phyloP scores from a whole-genome alignment of 495 filamentous ascomycete species.

The Penicillium taxi region DNA sequence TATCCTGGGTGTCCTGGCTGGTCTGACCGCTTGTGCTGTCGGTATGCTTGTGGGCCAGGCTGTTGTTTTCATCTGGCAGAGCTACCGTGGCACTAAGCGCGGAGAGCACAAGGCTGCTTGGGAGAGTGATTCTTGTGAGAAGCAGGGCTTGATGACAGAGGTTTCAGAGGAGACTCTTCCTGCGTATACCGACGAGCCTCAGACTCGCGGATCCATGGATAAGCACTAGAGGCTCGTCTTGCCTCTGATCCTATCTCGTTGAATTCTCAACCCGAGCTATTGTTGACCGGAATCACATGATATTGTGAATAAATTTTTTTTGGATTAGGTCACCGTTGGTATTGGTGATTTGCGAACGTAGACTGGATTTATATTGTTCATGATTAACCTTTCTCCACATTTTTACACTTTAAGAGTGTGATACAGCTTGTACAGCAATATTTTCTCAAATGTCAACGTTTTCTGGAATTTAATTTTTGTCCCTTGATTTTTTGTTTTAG shows the following conservation, averaged over 20 bases:
- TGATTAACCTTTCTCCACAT: not conserved
- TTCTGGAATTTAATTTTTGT: not conserved
- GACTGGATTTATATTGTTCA: not conserved
- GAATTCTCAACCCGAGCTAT: not conserved
- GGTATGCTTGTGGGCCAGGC: constrained; percentile 48
- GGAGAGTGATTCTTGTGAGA: constrained; percentile 30
- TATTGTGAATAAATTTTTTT: not conserved
- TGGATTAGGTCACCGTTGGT: not conserved
- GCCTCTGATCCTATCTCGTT: not conserved
- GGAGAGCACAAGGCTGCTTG: constrained; percentile 24
- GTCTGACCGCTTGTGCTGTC: constrained; percentile 43
- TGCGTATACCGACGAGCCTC: constrained; percentile 27
- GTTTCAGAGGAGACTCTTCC: constrained; percentile 25
- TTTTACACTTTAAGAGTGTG: constrained; percentile 13
- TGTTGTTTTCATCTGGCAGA: constrained; percentile 44
- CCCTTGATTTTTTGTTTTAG: no score
- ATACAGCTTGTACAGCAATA: constrained; percentile 17
- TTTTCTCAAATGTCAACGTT: constrained; percentile 11
- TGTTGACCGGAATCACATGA: not conserved
- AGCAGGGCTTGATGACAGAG: constrained; percentile 35
- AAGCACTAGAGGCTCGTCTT: constrained; percentile 20
- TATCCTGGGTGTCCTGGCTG: constrained; percentile 40
- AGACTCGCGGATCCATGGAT: constrained; percentile 15
- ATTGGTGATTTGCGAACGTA: not conserved
- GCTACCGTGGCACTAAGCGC: constrained; percentile 29